phyloP scores from a whole-genome alignment of 192 early-diverging fungal species.

The Coemansia sp. region DNA sequence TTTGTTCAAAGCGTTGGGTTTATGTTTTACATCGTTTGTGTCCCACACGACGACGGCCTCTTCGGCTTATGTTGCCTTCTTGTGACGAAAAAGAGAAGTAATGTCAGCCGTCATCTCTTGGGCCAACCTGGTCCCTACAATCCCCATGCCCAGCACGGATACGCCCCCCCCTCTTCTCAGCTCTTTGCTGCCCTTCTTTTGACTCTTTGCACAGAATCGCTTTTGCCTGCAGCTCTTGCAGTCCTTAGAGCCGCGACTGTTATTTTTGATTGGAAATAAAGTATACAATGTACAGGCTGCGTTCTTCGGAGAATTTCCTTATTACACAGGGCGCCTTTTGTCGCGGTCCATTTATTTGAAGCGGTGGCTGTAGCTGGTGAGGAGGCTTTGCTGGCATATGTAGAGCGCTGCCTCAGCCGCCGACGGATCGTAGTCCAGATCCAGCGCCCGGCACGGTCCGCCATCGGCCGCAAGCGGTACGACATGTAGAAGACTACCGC shows the following conservation, averaged over 20 bases:
- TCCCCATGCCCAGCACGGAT: not conserved
- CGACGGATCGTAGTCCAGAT: constrained; percentile 6
- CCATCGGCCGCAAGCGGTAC: constrained; percentile 7
- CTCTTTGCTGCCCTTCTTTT: too few species aligned
- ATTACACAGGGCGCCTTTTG: not conserved
- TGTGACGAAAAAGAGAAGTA: constrained; percentile 1
- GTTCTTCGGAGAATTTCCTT: not conserved
- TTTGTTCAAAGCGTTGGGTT: not conserved
- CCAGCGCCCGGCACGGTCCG: constrained; percentile 26
- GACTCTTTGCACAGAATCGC: too few species aligned
- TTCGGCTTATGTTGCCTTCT: not conserved
- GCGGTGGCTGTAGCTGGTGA: constrained; percentile 2
- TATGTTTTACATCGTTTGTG: not conserved
- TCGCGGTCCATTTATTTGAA: not conserved
- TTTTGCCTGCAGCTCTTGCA: too few species aligned
- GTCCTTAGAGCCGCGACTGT: too few species aligned
- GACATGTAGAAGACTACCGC: constrained; percentile 13
- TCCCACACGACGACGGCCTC: not conserved
- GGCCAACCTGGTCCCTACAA: not conserved
- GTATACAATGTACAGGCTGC: not conserved
- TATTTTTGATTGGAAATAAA: too few species aligned
- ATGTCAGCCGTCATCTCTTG: not conserved
- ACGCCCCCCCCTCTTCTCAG: not conserved
- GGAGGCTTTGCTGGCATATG: constrained; percentile 4
- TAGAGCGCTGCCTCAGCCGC: constrained; percentile 10